Base-by-base conservation (phyloP, 768 basidiomycete species). In the Mycena sanguinolenta region DNA sequence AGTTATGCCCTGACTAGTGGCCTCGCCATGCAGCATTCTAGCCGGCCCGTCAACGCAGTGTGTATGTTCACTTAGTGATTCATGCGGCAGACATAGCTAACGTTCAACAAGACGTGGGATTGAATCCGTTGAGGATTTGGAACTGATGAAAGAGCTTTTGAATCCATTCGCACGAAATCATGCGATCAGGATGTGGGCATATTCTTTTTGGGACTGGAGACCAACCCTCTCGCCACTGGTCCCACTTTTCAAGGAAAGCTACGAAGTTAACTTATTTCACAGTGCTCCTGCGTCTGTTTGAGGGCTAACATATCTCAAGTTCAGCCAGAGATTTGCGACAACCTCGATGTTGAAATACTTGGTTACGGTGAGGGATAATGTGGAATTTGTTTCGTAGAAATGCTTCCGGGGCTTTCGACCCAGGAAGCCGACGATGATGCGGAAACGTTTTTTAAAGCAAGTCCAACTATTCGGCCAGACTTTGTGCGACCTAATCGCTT, bases 71-170 rank as follows among this genome's bases (percentile, higher is more conserved):
- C 14, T 39, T 60, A 21, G n/a, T 23, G 8, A n/a, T 25, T 21
- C 10, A 17, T n/a, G 12, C 75, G 23, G 2, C 8, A 13, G n/a
- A 21, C 9, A 27, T 44, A 44, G 16, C 30, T 59, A 1, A 21
- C 4, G 16, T 21, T 10, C 30, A 75, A 74, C 3, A 67, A 94
- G 94, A 76, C 75, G 80, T 58, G 93, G 90, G 2, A 83, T 97
- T 82, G 89, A 91, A 63, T 82, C 86, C 25, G 82, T 91, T 2
- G 79, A 84, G 75, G 87, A 94, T 64, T 74, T 81, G 14, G 84
- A 77, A 63, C 84, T 95, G 30, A 75, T 92, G 67, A 76, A 89
- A 39, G 85, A 89, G 78, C 91, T 91, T 0, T 87, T 94, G 78
- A 85, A 19, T 90, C 89, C 82, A 86, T 94, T 10, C 58, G 80